Percentiles rank a stretch among this genome's conserved stretches.
Conservation (phyloP, 805 yeast genomes). For the Zygosaccharomyces gambellarensis region DNA sequence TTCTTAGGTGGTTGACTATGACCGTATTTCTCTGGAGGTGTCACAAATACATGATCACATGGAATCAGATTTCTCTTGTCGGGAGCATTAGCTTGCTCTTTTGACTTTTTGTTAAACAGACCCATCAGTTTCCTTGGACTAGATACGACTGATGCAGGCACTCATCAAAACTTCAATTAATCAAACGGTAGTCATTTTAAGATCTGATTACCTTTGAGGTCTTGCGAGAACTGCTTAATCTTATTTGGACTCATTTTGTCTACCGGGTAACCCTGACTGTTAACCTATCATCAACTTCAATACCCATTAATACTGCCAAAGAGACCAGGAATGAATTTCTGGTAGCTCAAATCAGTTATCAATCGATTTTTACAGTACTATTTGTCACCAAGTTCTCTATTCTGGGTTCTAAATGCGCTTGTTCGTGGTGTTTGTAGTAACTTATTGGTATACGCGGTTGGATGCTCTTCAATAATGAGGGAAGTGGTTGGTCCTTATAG, state of each 20-base stretch:
- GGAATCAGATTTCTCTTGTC: slow-evolving; percentile 21
- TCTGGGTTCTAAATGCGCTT: slow-evolving; percentile 3
- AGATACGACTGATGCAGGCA: neutral
- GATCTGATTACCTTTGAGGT: neutral
- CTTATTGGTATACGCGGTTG: slow-evolving; percentile 12
- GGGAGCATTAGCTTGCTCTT: slow-evolving; percentile 7
- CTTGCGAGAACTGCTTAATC: neutral
- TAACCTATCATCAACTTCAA: too few species aligned
- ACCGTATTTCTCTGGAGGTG: slow-evolving; percentile 26
- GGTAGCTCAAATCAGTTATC: neutral
- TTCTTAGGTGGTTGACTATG: slow-evolving; percentile 15
- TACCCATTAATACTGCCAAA: too few species aligned
- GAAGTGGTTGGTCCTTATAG: slow-evolving; percentile 11
- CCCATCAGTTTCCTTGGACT: slow-evolving; percentile 21
- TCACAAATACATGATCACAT: slow-evolving; percentile 18
- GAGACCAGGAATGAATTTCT: neutral
- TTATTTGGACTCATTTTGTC: neutral
- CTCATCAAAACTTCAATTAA: neutral
- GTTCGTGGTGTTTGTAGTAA: slow-evolving; percentile 6
- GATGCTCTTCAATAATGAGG: neutral
- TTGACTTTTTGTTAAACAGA: slow-evolving; percentile 22
- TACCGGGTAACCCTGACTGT: neutral
- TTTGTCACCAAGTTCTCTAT: slow-evolving; percentile 4
- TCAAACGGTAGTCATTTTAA: neutral
- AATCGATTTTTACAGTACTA: slow-evolving; percentile 6